Percentiles rank a stretch among this genome's conserved stretches.
Evolutionary conservation across 2,329 filamentous ascomycete genomes (phyloP).

Genomic region (Talaromyces islandicus): DNA sequence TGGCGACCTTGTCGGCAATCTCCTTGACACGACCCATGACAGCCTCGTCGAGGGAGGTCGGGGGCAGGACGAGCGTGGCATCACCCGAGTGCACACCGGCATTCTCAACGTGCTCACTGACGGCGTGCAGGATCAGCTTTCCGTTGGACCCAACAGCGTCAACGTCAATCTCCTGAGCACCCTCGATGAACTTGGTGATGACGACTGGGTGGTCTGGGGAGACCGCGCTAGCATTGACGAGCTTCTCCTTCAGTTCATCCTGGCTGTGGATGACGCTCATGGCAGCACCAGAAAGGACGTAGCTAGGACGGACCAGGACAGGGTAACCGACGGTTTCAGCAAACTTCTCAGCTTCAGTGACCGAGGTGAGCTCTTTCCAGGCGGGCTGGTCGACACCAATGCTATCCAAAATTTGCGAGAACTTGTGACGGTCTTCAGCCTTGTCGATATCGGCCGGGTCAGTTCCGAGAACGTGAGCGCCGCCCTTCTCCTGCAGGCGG

Average conservation of each 20-base stretch:
- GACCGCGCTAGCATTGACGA: slow-evolving; percentile 81
- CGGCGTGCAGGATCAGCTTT: slow-evolving; percentile 81
- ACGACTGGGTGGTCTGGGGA: slow-evolving; percentile 97
- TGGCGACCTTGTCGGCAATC: slow-evolving; percentile 91
- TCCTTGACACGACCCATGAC: slow-evolving; percentile 87
- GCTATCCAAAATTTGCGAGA: slow-evolving; percentile 93
- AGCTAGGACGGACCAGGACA: slow-evolving; percentile 88
- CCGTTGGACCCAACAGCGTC: slow-evolving; percentile 86
- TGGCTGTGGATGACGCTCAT: slow-evolving; percentile 94
- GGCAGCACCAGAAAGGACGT: slow-evolving; percentile 93
- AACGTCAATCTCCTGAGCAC: slow-evolving; percentile 91
- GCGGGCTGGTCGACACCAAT: slow-evolving; percentile 95
- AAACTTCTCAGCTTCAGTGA: slow-evolving; percentile 80
- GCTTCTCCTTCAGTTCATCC: slow-evolving; percentile 88
- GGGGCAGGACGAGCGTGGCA: slow-evolving; percentile 88
- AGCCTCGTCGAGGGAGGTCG: slow-evolving; percentile 66
- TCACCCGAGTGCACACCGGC: slow-evolving; percentile 98
- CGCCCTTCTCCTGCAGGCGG: slow-evolving; percentile 82
- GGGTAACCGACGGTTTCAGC: slow-evolving; percentile 83
- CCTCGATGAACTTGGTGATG: slow-evolving; percentile 97
- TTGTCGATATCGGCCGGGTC: slow-evolving; percentile 94
- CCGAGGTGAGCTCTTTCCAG: slow-evolving; percentile 94
- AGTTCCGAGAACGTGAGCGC: slow-evolving; percentile 86
- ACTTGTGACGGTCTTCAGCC: slow-evolving; percentile 96
- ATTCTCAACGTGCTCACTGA: slow-evolving; percentile 94